phyloP scores from a whole-genome alignment of 1,284 basidiomycete genomes.

The Fomes fomentarius region DNA sequence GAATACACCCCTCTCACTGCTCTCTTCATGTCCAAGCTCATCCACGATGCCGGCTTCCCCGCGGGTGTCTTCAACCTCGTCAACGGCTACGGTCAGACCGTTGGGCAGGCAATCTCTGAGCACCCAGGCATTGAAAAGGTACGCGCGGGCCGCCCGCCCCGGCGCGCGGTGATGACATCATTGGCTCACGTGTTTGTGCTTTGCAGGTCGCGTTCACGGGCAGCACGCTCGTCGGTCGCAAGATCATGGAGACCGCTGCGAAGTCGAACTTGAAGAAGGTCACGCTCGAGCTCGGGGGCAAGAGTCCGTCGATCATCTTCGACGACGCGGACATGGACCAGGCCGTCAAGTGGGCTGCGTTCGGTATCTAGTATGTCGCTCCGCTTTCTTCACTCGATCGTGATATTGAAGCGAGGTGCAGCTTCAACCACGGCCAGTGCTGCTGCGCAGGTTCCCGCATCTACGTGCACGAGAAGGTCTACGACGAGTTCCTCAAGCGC shows the following conservation, averaged over 20 bases:
- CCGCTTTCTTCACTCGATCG: background rate
- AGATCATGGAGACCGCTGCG: constrained; percentile 84
- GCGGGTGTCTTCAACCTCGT: constrained; percentile 76
- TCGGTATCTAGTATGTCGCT: constrained; percentile 73
- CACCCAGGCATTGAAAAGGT: constrained; percentile 72
- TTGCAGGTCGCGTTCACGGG: constrained; percentile 74
- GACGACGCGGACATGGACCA: constrained; percentile 77
- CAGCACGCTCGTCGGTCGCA: constrained; percentile 80
- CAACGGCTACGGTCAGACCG: constrained; percentile 66
- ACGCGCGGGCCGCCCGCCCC: background rate
- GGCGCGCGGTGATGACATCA: background rate
- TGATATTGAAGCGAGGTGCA: constrained; percentile 24
- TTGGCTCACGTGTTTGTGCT: too few relatives aligned
- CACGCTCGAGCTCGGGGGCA: constrained; percentile 92
- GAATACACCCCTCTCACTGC: constrained; percentile 91
- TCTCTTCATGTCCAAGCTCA: constrained; percentile 55
- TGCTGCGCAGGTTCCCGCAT: constrained; percentile 88
- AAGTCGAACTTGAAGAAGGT: constrained; percentile 88
- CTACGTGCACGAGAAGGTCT: constrained; percentile 83
- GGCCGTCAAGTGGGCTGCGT: constrained; percentile 81
- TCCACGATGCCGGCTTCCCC: constrained; percentile 62
- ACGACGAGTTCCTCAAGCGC: constrained; percentile 73
- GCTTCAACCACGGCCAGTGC: constrained; percentile 83
- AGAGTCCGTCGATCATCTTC: constrained; percentile 82
- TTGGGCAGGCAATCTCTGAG: constrained; percentile 62